Conservation (phyloP, 2,329 filamentous ascomycete species). For the Xylaria sp. region DNA sequence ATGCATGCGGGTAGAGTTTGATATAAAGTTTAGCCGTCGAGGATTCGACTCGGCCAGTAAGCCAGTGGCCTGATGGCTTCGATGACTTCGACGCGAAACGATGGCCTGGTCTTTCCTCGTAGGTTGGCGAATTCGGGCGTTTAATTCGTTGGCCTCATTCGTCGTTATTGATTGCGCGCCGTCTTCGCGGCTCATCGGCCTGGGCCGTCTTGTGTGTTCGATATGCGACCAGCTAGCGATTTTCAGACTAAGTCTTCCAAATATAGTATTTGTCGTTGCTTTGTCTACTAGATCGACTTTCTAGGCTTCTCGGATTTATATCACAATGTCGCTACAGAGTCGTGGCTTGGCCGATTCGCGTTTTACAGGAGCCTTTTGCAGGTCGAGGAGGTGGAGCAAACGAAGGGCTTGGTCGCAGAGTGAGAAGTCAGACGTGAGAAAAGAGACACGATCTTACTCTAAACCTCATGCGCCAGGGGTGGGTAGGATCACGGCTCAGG, state of each 20-base stretch:
- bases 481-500: constrained; percentile 16
- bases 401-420: neutral
- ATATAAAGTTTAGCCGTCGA: neutral
- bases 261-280: neutral
- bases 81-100: neutral
- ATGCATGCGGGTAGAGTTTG: constrained; percentile 16
- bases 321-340: neutral
- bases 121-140: neutral
- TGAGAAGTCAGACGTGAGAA: neutral
- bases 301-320: constrained; percentile 4
- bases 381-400: neutral
- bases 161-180: constrained; percentile 21
- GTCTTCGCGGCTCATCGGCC: constrained; percentile 34
- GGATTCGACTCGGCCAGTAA: neutral
- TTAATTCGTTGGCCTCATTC: constrained; percentile 19
- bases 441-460: constrained; percentile 14
- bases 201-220: neutral
- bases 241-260: neutral
- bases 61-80: neutral
- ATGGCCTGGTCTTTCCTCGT: neutral
- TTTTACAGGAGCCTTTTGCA: neutral
- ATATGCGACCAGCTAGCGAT: neutral
- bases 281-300: neutral
- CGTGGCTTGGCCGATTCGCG: neutral
- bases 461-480: constrained; percentile 8